Base-by-base conservation (phyloP, 352 stramenopile genomes). In the Pythium folliculosum region DNA sequence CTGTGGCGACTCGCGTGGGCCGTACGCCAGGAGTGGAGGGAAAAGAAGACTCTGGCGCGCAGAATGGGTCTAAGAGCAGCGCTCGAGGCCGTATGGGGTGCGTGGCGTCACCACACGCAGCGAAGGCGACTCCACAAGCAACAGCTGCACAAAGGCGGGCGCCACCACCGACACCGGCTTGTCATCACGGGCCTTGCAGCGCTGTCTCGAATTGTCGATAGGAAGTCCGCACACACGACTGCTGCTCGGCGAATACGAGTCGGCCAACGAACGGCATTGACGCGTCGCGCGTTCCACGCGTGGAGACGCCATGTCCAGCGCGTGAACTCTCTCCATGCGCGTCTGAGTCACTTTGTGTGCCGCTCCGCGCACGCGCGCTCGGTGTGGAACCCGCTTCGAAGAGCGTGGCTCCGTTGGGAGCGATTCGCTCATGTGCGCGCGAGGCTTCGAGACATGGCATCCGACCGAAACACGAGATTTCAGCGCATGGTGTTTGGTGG, bases 351-450 rank as follows among this genome's bases (percentile, higher is more conserved):
- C 13, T 66, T 66, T 22, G 1, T 52, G 5, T 12, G 32, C 0
- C 50, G 43, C 3, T 51, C 27, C 0, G 0, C 4, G 10, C 32
- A 59, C 22, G 14, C 3, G 7, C 4, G 16, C 5, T 66, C 65
- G 16, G 19, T 66, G 30, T 72, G 65, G 65, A 72, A 72, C 43
- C 58, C 58, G 8, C 23, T 63, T 2, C 53, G 58, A 13, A 53
- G 65, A 27, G 12, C 17, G 17, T 72, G 58, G 65, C 5, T 45
- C 6, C 32, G 27, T 7, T 72, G 65, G 65, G 6, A 40, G 5
- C 6, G 9, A 16, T 76, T 86, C 45, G 21, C 16, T 16, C 25
- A 6, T 0, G 5, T 54, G 3, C 32, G 47, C 2, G 8, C 19
- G 48, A 35, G 40, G 7, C 9, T 65, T 3, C 27, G 40, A 2